Evolutionary conservation across 176 grass and related monocot genomes (phyloP), one percentile per base, ranked within the genome.

Genomic region (Dendrocalamus sinicus): DNA sequence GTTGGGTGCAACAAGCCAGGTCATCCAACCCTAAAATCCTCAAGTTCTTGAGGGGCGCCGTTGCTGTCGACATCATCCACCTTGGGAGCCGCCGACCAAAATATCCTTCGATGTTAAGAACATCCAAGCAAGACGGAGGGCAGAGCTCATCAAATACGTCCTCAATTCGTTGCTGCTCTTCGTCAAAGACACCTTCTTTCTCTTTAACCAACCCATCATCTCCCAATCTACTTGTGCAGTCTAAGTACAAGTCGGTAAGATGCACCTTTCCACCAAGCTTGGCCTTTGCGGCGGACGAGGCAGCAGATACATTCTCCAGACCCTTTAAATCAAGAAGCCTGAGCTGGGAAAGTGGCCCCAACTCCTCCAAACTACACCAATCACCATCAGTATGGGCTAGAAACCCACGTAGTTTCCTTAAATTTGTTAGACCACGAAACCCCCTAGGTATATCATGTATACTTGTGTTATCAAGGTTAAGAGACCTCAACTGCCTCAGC

Each of bases 251-350:
- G 2, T 57, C 0, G 2, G 1, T 57, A 8, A 57, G 54, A 57
- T 57, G 19, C 17, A 6, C 19, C 54, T 57, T 57, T 5, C 2
- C 54, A 19, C 54, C 54, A 9, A 57, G 54, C 54, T 2, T 57
- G 6, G 17, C 17, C 17, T 57, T 2, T 57, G 17, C 2, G 6
- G 17, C 19, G 19, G 7, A 22, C 7, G 54, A 22, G 17, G 6
- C 19, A 22, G 6, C 0, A 20, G 54, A 3, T 20, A 57, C 54
- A 20, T 57, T 57, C 54, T 67, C 66, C 3, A 68, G 4, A 8
- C 3, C 3, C 0, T 0, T 0, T 39, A 68, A 2, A 0, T 0
- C 8, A 68, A 68, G 16, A 8, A 2, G 0, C 2, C 7, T 1
- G 0, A 68, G 37, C 35, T 43, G 17, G 8, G 8, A 41, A 69